These are phyloP conservation scores for Ananas comosus DNA, from an alignment of 176 grass and related monocot species.

Conservation along the genomic window DNA sequence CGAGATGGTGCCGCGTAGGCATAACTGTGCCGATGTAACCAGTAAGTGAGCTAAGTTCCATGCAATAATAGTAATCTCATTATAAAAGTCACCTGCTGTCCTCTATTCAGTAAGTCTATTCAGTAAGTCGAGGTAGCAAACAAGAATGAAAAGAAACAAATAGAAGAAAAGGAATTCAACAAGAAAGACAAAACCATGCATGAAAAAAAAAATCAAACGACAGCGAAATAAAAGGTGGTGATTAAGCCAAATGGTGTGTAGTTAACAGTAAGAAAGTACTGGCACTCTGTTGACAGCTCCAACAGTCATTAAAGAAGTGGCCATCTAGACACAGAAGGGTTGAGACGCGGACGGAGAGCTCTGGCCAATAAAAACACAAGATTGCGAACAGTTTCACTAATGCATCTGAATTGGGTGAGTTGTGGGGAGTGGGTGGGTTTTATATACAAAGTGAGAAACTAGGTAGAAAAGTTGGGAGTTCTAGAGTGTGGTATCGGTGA, in stretches of 20 bases:
- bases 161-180: slow-evolving; percentile 4
- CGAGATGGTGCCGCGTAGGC: neutral
- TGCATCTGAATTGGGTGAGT: neutral
- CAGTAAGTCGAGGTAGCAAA: too few species aligned
- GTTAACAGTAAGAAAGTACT: slow-evolving; percentile 20
- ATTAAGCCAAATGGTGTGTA: too few species aligned
- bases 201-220: neutral
- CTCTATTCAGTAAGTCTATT: too few species aligned
- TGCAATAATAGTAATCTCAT: too few species aligned
- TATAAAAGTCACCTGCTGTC: too few species aligned
- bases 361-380: neutral
- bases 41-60: too few species aligned
- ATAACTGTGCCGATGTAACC: neutral
- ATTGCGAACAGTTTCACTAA: neutral
- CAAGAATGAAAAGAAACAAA: neutral
- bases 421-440: neutral
- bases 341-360: neutral
- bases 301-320: slow-evolving; percentile 48
- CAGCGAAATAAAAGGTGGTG: neutral
- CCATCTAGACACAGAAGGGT: neutral
- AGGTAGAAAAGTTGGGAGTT: too few species aligned
- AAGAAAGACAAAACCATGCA: neutral
- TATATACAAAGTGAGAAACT: neutral
- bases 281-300: slow-evolving; percentile 50
- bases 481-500: too few species aligned